A percentile compares a stretch with the other conserved stretches of the same genome.
Conservation (phyloP, 306 rosid genomes). For the Malus orientalis region DNA sequence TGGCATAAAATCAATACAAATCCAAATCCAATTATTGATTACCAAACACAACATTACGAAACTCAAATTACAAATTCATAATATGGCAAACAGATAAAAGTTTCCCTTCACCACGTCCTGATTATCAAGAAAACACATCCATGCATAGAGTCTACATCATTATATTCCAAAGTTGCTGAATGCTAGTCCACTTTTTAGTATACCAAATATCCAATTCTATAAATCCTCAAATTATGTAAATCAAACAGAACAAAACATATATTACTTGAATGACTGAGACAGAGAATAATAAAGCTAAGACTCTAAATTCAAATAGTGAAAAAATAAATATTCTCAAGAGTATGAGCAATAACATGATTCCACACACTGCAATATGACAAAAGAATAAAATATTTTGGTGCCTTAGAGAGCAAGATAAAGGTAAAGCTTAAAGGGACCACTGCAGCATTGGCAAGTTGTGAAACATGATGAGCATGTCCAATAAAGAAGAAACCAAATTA, state of each 20-base stretch:
- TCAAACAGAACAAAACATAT: background rate
- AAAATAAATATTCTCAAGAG: background rate
- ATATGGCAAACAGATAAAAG: background rate
- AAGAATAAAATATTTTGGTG: constrained; percentile 6
- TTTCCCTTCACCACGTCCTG: background rate
- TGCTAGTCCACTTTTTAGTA: too few species aligned
- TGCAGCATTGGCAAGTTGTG: too few species aligned
- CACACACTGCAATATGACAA: background rate
- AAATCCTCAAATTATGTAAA: background rate
- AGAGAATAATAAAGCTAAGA: constrained; percentile 4
- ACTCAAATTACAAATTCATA: background rate
- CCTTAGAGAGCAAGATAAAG: background rate
- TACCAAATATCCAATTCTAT: too few species aligned
- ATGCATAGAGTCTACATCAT: background rate
- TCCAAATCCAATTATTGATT: background rate
- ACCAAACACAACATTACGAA: constrained; percentile 1
- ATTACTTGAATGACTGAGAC: background rate
- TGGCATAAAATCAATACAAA: too few species aligned
- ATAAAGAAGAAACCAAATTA: too few species aligned
- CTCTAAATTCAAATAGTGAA: background rate
- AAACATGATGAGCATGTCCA: too few species aligned
- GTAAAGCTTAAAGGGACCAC: constrained; percentile 11
- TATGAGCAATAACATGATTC: too few species aligned
- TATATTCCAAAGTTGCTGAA: too few species aligned
- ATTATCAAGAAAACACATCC: background rate